Conservation (phyloP, 148 eudicot species). For the Chenopodium album region DNA sequence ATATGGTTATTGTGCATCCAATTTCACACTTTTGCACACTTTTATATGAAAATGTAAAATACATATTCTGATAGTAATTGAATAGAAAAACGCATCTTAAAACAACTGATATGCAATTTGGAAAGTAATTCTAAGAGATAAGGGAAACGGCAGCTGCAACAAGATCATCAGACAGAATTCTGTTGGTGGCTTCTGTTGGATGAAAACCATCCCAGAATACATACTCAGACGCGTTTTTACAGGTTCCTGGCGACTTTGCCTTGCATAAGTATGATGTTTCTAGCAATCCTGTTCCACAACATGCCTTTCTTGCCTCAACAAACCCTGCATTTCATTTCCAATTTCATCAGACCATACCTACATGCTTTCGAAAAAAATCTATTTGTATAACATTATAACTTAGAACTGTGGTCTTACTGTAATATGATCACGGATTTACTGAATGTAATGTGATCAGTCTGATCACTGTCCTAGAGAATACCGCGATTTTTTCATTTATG, state of each 20-base stretch:
- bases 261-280: conserved; percentile 78
- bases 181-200: conserved; percentile 79
- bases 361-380: not conserved
- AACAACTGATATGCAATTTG: not conserved
- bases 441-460: no score
- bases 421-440: not conserved
- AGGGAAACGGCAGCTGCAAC: conserved; percentile 61
- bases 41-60: no score
- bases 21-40: not conserved
- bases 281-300: conserved; percentile 76
- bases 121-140: conserved; percentile 40
- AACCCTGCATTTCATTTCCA: conserved; percentile 52
- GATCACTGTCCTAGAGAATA: not conserved
- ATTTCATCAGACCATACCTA: not conserved
- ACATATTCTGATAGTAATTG: not conserved
- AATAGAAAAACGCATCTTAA: not conserved
- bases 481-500: not conserved
- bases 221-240: conserved; percentile 66
- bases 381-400: not conserved
- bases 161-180: conserved; percentile 58
- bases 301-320: conserved; percentile 71
- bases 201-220: conserved; percentile 95
- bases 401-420: not conserved
- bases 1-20: not conserved
- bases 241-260: conserved; percentile 65